These are phyloP conservation scores for Akebia trifoliata DNA, from an alignment of 164 flowering plant species.

Conservation along the genomic window DNA sequence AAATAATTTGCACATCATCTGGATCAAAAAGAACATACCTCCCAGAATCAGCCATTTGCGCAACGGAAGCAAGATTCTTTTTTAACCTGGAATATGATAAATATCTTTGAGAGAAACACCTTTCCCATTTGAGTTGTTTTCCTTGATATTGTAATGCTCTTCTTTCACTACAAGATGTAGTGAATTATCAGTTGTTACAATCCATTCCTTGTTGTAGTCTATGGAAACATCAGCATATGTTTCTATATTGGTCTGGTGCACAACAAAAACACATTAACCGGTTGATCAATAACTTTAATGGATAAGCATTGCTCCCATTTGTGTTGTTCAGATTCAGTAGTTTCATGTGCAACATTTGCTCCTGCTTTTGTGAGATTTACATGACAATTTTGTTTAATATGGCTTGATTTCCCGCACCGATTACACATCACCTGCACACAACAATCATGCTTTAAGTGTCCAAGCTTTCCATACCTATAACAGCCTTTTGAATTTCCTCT, in stretches of 20 bases:
- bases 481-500: no score
- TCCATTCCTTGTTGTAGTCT: conserved; percentile 12
- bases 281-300: conserved; percentile 9
- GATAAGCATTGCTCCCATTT: conserved; percentile 16
- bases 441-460: no score
- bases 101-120: conserved; percentile 3
- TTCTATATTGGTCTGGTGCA: background rate
- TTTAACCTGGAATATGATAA: background rate
- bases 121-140: background rate
- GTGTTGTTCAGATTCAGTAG: conserved; percentile 10
- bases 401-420: no score
- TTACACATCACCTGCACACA: no score
- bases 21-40: conserved; percentile 22
- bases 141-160: conserved; percentile 9
- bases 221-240: conserved; percentile 3
- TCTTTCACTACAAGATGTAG: conserved; percentile 15
- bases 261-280: background rate
- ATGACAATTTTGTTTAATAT: no score
- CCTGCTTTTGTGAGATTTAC: no score
- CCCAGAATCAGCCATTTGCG: conserved; percentile 16
- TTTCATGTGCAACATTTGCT: no score
- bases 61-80: conserved; percentile 12
- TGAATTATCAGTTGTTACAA: conserved; percentile 25
- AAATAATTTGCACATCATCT: conserved; percentile 19
- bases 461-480: no score